These are phyloP conservation scores for Talaromyces sp. DNA, from an alignment of 2,329 filamentous ascomycete genomes.

Conservation along the genomic window DNA sequence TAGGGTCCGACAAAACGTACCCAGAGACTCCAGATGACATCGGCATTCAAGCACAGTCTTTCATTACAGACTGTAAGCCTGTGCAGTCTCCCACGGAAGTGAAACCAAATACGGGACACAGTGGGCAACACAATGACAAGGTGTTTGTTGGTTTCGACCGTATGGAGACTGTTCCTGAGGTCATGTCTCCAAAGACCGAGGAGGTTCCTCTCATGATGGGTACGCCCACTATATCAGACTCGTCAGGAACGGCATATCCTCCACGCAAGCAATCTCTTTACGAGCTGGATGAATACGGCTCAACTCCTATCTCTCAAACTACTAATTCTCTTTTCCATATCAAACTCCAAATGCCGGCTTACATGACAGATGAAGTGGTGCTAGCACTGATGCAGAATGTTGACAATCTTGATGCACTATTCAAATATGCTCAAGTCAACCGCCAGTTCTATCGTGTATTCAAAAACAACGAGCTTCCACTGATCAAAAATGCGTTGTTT, in stretches of 20 bases:
- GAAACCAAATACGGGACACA: not conserved
- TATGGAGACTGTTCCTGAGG: constrained; percentile 9
- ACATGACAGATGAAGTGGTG: constrained; percentile 52
- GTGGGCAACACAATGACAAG: constrained; percentile 10
- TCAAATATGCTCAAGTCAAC: constrained; percentile 55
- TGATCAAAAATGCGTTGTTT: constrained; percentile 53
- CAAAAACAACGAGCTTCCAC: constrained; percentile 55
- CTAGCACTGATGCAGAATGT: constrained; percentile 53
- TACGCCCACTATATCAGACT: not conserved
- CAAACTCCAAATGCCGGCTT: constrained; percentile 39
- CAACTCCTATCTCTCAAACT: constrained; percentile 23
- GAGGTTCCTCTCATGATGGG: constrained; percentile 18
- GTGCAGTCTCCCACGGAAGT: constrained; percentile 13
- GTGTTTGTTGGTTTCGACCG: constrained; percentile 11
- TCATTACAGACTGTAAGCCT: constrained; percentile 12
- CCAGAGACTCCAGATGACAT: constrained; percentile 20
- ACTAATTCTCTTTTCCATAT: constrained; percentile 19
- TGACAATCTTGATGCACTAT: constrained; percentile 54
- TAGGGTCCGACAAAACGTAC: constrained; percentile 9
- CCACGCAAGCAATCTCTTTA: constrained; percentile 26
- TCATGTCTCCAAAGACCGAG: not conserved
- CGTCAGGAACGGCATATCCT: not conserved
- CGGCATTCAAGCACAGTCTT: constrained; percentile 9
- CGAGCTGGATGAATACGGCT: constrained; percentile 34
- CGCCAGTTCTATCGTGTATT: constrained; percentile 58